phyloP scores from a whole-genome alignment of 495 filamentous ascomycete species.

The Tuber indicum region DNA sequence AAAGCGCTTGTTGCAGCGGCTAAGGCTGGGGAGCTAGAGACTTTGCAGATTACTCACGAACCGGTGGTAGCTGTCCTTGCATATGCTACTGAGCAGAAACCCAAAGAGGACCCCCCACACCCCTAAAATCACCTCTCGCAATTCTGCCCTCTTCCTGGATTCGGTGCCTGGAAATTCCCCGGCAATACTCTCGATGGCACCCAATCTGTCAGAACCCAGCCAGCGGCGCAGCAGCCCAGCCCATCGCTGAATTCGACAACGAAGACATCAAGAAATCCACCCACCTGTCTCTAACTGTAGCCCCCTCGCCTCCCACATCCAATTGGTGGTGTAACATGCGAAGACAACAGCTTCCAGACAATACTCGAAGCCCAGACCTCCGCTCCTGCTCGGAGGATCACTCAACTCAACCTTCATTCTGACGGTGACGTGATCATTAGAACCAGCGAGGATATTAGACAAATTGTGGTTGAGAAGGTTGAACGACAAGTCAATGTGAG shows the following conservation, averaged over 20 bases:
- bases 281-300: too few relatives aligned
- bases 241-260: too few relatives aligned
- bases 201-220: conserved; percentile 92
- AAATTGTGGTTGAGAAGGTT: conserved; percentile 85
- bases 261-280: too few relatives aligned
- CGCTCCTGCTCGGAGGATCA: too few relatives aligned
- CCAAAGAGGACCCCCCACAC: too few relatives aligned
- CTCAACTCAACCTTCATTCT: too few relatives aligned
- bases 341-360: too few relatives aligned
- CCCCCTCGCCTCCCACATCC: too few relatives aligned
- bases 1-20: conserved; percentile 70
- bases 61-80: conserved; percentile 86
- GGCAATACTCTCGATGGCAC: conserved; percentile 62
- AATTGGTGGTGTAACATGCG: too few relatives aligned
- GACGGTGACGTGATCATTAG: conserved; percentile 79
- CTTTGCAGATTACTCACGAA: conserved; percentile 87
- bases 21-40: conserved; percentile 73
- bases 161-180: conserved; percentile 75
- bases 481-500: conserved; percentile 60
- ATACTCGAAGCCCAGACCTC: too few relatives aligned
- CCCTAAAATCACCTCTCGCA: conserved; percentile 74
- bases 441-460: conserved; percentile 73
- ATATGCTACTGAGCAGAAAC: conserved; percentile 68
- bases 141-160: conserved; percentile 70
- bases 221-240: conserved; percentile 90